Conservation (phyloP, 2,329 filamentous ascomycete species). For the Massarina eburnea region DNA sequence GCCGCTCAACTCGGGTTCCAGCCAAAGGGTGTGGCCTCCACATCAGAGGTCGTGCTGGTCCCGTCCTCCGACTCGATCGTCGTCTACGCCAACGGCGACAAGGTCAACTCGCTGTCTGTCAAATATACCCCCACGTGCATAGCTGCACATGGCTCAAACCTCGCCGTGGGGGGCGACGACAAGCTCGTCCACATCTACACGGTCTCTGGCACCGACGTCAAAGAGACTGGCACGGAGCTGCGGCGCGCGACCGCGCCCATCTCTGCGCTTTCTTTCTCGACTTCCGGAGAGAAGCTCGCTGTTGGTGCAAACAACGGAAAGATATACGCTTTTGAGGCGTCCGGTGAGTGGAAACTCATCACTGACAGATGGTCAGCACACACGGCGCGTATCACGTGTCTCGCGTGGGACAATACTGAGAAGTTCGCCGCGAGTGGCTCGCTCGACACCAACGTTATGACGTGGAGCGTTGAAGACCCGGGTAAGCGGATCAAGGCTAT, state of each 20-base stretch:
- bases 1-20: conserved; percentile 72
- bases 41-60: conserved; percentile 55
- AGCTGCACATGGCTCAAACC: conserved; percentile 65
- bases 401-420: conserved; percentile 75
- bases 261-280: conserved; percentile 81
- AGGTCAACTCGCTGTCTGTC: conserved; percentile 63
- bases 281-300: conserved; percentile 74
- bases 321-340: conserved; percentile 74
- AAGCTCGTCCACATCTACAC: conserved; percentile 76
- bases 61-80: conserved; percentile 59
- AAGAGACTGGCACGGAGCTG: conserved; percentile 58
- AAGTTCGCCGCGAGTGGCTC: conserved; percentile 81
- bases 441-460: conserved; percentile 87
- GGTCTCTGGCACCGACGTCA: conserved; percentile 58
- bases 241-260: conserved; percentile 71
- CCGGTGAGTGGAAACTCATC: conserved; percentile 67
- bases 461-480: conserved; percentile 85
- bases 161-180: conserved; percentile 77
- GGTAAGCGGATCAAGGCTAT: conserved; percentile 79
- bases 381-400: conserved; percentile 65
- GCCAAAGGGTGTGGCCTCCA: conserved; percentile 71
- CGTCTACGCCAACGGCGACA: conserved; percentile 60
- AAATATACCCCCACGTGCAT: conserved; percentile 70
- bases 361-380: conserved; percentile 79
- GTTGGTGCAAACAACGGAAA: conserved; percentile 83